Conservation (phyloP, 1,284 basidiomycete genomes). For the Cryptococcus sp. region DNA sequence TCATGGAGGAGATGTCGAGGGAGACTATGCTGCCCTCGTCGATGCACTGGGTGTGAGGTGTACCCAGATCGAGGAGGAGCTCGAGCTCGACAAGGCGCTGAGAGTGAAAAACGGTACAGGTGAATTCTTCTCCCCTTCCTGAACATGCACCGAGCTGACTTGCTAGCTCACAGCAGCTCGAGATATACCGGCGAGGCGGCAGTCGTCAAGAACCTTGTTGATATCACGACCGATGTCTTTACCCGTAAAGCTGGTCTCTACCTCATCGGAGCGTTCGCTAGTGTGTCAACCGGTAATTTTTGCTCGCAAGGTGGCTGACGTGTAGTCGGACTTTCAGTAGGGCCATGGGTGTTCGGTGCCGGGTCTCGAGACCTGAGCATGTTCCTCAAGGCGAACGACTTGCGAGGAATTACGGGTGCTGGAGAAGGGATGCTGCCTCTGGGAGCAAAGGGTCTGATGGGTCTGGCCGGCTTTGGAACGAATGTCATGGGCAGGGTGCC, state of each 20-base stretch:
- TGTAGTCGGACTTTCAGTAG: constrained; percentile 20
- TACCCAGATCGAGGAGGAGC: constrained; percentile 25
- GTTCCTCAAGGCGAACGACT: constrained; percentile 23
- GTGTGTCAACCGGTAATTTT: constrained; percentile 5
- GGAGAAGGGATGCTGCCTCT: constrained; percentile 34
- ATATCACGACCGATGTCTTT: background rate
- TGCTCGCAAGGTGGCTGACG: constrained; percentile 11
- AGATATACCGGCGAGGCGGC: constrained; percentile 1
- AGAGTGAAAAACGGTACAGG: constrained; percentile 15
- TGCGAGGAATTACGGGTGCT: constrained; percentile 23
- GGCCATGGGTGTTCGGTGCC: constrained; percentile 9
- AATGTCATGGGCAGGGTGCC: background rate
- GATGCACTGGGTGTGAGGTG: constrained; percentile 29
- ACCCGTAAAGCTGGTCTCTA: background rate
- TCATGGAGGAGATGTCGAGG: constrained; percentile 15
- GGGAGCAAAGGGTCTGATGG: background rate
- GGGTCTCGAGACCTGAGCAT: constrained; percentile 25
- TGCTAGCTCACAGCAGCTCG: too few relatives aligned
- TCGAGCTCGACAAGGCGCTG: constrained; percentile 13
- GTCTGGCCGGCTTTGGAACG: background rate
- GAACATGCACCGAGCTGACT: background rate
- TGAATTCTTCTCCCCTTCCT: constrained; percentile 7
- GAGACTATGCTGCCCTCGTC: constrained; percentile 29
- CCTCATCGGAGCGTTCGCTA: constrained; percentile 3
- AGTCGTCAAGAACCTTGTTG: constrained; percentile 1